These are phyloP conservation scores for Candida krabiensis DNA, from an alignment of 805 yeast genomes.

Conservation along the genomic window DNA sequence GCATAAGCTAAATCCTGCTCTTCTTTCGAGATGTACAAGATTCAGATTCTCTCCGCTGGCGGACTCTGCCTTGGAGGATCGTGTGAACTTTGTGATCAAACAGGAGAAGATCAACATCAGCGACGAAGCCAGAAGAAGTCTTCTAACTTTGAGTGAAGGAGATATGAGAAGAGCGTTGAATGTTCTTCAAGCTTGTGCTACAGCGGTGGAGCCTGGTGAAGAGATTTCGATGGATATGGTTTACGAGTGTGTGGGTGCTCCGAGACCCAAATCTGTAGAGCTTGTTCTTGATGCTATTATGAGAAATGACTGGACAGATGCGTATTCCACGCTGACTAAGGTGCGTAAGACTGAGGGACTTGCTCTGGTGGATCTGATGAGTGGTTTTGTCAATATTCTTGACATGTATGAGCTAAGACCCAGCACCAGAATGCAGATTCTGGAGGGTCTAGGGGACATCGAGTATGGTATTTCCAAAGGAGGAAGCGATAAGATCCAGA, in stretches of 20 bases:
- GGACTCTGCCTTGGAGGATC: conserved; percentile 61
- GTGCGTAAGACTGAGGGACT: conserved; percentile 76
- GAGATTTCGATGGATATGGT: conserved; percentile 73
- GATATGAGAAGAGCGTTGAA: conserved; percentile 96
- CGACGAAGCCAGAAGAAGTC: conserved; percentile 60
- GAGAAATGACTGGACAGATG: conserved; percentile 85
- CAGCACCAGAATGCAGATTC: conserved; percentile 59
- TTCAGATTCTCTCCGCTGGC: conserved; percentile 88
- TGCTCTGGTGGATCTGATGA: conserved; percentile 82
- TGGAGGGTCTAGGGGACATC: conserved; percentile 76
- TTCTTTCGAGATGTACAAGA: conserved; percentile 90
- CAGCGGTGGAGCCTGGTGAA: conserved; percentile 55
- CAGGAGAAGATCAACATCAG: conserved; percentile 62
- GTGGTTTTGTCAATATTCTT: conserved; percentile 72
- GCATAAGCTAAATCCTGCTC: conserved; percentile 93
- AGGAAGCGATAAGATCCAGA: conserved; percentile 86
- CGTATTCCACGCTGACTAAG: conserved; percentile 63
- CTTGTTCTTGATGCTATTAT: conserved; percentile 72
- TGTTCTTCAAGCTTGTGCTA: conserved; percentile 90
- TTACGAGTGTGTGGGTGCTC: conserved; percentile 94
- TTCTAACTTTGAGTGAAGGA: conserved; percentile 78
- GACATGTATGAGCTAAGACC: conserved; percentile 65
- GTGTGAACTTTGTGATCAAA: conserved; percentile 67
- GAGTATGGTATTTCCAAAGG: conserved; percentile 93
- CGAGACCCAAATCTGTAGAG: conserved; percentile 84